Base-by-base conservation (phyloP, 805 yeast genomes). In the Yamadazyma endophytica region DNA sequence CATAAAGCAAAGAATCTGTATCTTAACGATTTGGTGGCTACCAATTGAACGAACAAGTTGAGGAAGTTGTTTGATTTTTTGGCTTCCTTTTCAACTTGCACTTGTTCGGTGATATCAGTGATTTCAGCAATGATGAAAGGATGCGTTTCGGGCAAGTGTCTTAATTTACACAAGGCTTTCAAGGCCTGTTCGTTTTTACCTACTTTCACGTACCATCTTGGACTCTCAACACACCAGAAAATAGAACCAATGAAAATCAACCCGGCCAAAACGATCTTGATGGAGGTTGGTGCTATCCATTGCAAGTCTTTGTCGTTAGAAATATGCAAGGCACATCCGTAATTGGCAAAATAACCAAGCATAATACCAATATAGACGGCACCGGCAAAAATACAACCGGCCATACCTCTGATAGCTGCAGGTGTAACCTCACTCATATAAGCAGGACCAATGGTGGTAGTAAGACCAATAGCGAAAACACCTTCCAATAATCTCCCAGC, bases 401-500 rank as follows among this genome's bases (percentile, higher is more conserved):
- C 67, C 28, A 70, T 40, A 24, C 79, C 79, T 49, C 80, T 59
- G 33, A 69, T 65, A 19, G 64, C 51, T 21, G 61, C 56, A n/a
- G 81, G 79, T 9, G 78, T 58, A 21, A 70, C 62, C 44, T 75
- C 81, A 3, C 75, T 61, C 27, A 72, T 46, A 40, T 72, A 73
- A 28, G 72, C 58, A 8, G 79, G 79, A 4, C 78, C 79, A 36
- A 69, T 60, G n/a, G 74, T 73, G 7, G 70, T 67, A 6, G 79
- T 68, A 41, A 72, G 73, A n/a, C 80, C 79, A 31, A 75, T 57
- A 16, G 71, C 73, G 13, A 71, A 44, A 9, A 31, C 36, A 17
- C 80, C 80, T 42, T 73, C 77, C 27, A 75, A 43, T 16, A 74
- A 56, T 35, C 79, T 56, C 9, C 80, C 79, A 19, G 70, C 77